Base-by-base conservation (phyloP, 2,329 filamentous ascomycete species). In the Aspergillus fijiensis region DNA sequence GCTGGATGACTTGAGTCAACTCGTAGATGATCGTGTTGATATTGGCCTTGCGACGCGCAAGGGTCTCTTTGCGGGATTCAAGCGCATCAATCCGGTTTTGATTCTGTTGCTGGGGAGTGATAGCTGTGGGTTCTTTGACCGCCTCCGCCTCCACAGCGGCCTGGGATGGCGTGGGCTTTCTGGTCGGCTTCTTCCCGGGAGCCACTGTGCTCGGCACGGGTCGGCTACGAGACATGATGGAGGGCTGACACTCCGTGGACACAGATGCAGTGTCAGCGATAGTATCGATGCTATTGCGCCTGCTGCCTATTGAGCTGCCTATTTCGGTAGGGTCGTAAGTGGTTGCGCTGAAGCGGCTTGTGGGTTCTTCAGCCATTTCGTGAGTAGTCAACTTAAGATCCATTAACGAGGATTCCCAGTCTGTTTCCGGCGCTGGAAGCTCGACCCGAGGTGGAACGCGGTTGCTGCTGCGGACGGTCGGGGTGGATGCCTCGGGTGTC, bases 1-100 rank as follows among this genome's bases (percentile, higher is more conserved):
- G 86, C 47, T 89, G 89, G 81, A 92, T 89, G 60, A 92, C 82
- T 72, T 91, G 87, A 60, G 87, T 91, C 81, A 94, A 87, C 73
- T 94, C 89, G 63, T 84, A 81, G 71, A 95, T 90, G 62, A 89
- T 86, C 25, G 82, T 86, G 70, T 85, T 84, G 69, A 94, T 85
- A 75, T 93, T 94, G 62, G 83, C 80, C 57, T 88, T 85, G 49
- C 90, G 85, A 69, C 89, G 86, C 1, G 81, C 80, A 7, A 95
- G 82, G 52, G 84, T 82, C 48, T 87, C 81, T 31, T 90, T 84
- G 67, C 86, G 84, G 4, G 87, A 85, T 68, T 89, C 85, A 25
- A 95, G 81, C 61, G 84, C 81, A 10, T 85, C 82, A 16, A 94
- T 85, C 29, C 88, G 87, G 70, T 89, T 87, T 39, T 84, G 80